Percentiles rank a stretch among this genome's conserved stretches.
Evolutionary conservation across 2,329 filamentous ascomycete species (phyloP).

Genomic region (Fusarium floridanum): DNA sequence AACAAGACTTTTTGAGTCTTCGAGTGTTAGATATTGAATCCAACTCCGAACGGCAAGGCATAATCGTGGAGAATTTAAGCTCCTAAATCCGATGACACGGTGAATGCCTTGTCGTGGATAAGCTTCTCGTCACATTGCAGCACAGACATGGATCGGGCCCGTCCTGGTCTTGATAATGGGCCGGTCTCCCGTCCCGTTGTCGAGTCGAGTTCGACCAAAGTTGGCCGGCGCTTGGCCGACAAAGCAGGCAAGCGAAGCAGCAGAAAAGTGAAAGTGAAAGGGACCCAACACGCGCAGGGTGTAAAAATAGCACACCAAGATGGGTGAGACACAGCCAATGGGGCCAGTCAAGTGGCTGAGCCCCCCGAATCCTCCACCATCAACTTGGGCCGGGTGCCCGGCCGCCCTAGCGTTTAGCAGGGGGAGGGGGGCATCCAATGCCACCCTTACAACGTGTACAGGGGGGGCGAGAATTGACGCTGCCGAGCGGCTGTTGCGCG

Average conservation of each 20-base stretch:
- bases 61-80: neutral
- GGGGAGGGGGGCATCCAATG: constrained; percentile 16
- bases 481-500: constrained; percentile 23
- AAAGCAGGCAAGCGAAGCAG: constrained; percentile 9
- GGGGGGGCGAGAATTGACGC: constrained; percentile 29
- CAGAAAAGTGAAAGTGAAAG: neutral
- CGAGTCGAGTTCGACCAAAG: neutral
- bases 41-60: constrained; percentile 16
- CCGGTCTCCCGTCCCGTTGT: neutral
- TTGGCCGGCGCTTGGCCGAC: constrained; percentile 2
- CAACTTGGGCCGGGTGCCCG: constrained; percentile 3
- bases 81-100: constrained; percentile 1
- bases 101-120: constrained; percentile 27
- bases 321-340: constrained; percentile 32
- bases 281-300: constrained; percentile 27
- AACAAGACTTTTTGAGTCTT: neutral
- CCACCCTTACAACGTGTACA: constrained; percentile 19
- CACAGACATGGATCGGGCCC: neutral
- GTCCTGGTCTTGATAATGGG: neutral
- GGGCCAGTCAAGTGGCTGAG: constrained; percentile 27
- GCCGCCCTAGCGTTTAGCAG: constrained; percentile 29
- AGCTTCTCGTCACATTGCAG: constrained; percentile 22
- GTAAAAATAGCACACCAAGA: constrained; percentile 38
- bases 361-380: constrained; percentile 6
- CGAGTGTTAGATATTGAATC: neutral